Conservation (phyloP, 306 rosid genomes). For the Casuarina glauca region DNA sequence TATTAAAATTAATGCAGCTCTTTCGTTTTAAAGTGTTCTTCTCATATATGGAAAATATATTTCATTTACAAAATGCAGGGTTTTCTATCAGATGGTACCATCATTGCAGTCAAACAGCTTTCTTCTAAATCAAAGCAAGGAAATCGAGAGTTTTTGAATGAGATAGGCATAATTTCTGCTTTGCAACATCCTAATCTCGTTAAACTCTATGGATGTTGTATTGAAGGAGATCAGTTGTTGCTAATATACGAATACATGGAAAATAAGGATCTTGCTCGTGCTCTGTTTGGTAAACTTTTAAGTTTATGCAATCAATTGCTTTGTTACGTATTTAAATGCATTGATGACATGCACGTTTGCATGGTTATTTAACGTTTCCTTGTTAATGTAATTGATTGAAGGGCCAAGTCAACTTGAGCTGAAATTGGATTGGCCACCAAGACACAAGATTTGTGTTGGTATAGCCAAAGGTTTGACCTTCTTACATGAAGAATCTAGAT, state of each 20-base stretch:
- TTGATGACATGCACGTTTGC: background rate
- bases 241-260: slow-evolving; percentile 40
- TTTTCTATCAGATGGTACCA: slow-evolving; percentile 20
- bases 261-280: slow-evolving; percentile 35
- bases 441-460: slow-evolving; percentile 34
- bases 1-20: no score
- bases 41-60: background rate
- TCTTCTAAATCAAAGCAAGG: slow-evolving; percentile 49
- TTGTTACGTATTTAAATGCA: background rate
- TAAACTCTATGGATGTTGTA: slow-evolving; percentile 43
- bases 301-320: background rate
- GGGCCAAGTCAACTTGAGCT: slow-evolving; percentile 14
- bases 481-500: slow-evolving; percentile 42
- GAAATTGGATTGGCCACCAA: slow-evolving; percentile 36
- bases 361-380: background rate
- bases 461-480: slow-evolving; percentile 39
- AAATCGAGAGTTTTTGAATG: slow-evolving; percentile 40
- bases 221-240: slow-evolving; percentile 40
- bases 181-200: slow-evolving; percentile 46
- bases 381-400: slow-evolving; percentile 5
- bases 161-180: slow-evolving; percentile 49
- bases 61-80: slow-evolving; percentile 30
- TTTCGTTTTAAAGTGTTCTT: background rate
- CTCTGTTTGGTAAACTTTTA: slow-evolving; percentile 37
- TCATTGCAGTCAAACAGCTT: slow-evolving; percentile 39